Conservation (phyloP, 139 green algal genomes). For the Edaphochlamys debaryana region DNA sequence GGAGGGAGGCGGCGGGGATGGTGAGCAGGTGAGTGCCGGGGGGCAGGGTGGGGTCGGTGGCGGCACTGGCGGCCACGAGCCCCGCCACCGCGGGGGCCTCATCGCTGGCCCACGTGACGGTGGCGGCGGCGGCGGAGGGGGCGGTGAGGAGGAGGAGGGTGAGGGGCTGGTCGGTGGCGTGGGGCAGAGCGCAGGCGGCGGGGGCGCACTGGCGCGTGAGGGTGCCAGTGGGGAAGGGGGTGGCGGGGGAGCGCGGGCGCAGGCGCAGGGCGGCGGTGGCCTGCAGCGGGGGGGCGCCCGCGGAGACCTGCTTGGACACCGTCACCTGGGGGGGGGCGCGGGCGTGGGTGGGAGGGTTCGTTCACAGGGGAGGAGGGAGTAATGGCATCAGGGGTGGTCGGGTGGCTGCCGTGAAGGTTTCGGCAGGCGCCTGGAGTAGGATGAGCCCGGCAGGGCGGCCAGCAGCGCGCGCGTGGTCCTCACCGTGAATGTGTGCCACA, state of each 20-base stretch:
- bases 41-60: neutral
- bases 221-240: neutral
- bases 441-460: too few species aligned
- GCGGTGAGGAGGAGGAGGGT: neutral
- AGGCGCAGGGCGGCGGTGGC: too few species aligned
- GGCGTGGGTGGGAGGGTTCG: too few species aligned
- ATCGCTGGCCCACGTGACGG: neutral
- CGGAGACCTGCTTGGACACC: too few species aligned
- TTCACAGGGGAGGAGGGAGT: too few species aligned
- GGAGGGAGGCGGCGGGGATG: neutral
- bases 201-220: neutral
- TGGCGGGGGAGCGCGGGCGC: too few species aligned
- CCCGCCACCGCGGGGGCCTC: neutral
- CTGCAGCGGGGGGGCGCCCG: too few species aligned
- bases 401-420: too few species aligned
- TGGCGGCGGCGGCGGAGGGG: neutral
- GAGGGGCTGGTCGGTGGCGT: slow-evolving; percentile 1
- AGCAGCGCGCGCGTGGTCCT: too few species aligned
- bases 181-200: neutral
- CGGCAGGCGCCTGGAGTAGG: too few species aligned
- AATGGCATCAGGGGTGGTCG: too few species aligned
- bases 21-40: neutral
- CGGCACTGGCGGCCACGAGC: neutral
- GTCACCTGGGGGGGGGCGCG: too few species aligned
- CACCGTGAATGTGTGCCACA: neutral